Percentiles rank a stretch among this genome's conserved stretches.
Conservation (phyloP, 208 protist genomes). For the Crithidia thermophila region DNA sequence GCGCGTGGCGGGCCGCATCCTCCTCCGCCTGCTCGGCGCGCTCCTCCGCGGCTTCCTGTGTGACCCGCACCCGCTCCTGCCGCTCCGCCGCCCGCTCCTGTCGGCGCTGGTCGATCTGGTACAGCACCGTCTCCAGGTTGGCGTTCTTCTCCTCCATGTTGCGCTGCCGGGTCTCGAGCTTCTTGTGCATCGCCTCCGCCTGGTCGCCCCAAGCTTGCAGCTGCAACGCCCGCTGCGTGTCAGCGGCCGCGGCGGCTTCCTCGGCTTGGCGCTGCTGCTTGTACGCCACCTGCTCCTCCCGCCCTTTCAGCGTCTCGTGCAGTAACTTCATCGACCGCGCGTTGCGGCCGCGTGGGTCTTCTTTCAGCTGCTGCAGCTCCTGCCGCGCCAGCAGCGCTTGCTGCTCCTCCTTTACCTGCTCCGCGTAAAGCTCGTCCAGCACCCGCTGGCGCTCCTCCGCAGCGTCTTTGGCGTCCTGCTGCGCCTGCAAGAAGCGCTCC, state of each 20-base stretch:
- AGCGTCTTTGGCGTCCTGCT: constrained; percentile 49
- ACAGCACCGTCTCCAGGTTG: constrained; percentile 70
- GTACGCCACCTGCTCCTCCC: constrained; percentile 78
- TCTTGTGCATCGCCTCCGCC: constrained; percentile 55
- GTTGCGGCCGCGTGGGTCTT: constrained; percentile 77
- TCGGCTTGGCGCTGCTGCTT: constrained; percentile 35
- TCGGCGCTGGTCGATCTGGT: constrained; percentile 63
- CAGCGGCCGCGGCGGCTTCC: constrained; percentile 33
- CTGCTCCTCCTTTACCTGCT: constrained; percentile 69
- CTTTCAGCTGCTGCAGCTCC: constrained; percentile 56
- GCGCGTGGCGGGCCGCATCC: constrained; percentile 22
- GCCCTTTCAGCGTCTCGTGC: constrained; percentile 60
- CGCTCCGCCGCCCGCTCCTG: constrained; percentile 40
- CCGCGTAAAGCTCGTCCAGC: constrained; percentile 57
- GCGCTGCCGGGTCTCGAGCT: constrained; percentile 40
- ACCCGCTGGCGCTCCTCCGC: constrained; percentile 57
- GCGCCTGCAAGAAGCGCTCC: constrained; percentile 50
- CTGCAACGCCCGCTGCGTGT: constrained; percentile 37
- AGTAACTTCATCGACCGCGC: constrained; percentile 62
- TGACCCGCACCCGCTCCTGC: constrained; percentile 30
- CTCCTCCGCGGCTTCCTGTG: constrained; percentile 67
- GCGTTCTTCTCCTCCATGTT: constrained; percentile 78
- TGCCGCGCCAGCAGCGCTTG: constrained; percentile 43
- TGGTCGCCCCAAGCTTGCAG: constrained; percentile 48
- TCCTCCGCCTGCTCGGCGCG: constrained; percentile 54